Base-by-base conservation (phyloP, 78 protist genomes). In the Goniomonas avonlea region DNA sequence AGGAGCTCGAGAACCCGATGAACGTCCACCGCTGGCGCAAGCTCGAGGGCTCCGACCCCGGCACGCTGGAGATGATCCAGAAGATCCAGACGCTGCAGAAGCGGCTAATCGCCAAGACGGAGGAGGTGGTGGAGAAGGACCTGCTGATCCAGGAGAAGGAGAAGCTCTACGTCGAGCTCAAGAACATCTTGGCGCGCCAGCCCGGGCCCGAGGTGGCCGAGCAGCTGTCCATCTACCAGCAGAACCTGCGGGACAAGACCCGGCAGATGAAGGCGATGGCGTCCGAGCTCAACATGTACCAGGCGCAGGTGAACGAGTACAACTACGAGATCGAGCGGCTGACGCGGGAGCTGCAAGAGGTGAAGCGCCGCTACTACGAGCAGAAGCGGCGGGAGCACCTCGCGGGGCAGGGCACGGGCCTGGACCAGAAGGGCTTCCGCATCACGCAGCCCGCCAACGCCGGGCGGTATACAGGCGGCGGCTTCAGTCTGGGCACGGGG, bases 1-100 rank as follows among this genome's bases (percentile, higher is more conserved):
- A 90, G 81, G 98, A 94, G 84, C 83, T 92, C 18, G 93, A 90
- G 80, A 89, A 87, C 61, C 98, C 96, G 21, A 74, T 87, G 89
- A 94, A 94, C 73, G 86, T 87, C 13, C 96, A 89, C 83, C 68
- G 98, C 8, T 90, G 92, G 96, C 37, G 92, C 31, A 65, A 73
- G 60, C 78, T 87, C 18, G 88, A 85, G 50, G 96, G 91, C 23
- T 31, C 81, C 21, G 91, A 89, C 66, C 96, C 93, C 34, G 45
- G 35, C 21, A 70, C 77, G 25, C 32, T 70, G 23, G 95, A 88
- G 83, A 79, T 89, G 85, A 73, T 90, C 27, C 90, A 84, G 79
- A 90, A 90, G 89, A 83, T 91, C 23, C 93, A 94, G 66, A 77
- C 89, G 5, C 82, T 92, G 29, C 96, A 94, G 78, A 86, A 88